Conservation (phyloP, 176 grass and related monocot genomes). For the Saccharum officinarum region DNA sequence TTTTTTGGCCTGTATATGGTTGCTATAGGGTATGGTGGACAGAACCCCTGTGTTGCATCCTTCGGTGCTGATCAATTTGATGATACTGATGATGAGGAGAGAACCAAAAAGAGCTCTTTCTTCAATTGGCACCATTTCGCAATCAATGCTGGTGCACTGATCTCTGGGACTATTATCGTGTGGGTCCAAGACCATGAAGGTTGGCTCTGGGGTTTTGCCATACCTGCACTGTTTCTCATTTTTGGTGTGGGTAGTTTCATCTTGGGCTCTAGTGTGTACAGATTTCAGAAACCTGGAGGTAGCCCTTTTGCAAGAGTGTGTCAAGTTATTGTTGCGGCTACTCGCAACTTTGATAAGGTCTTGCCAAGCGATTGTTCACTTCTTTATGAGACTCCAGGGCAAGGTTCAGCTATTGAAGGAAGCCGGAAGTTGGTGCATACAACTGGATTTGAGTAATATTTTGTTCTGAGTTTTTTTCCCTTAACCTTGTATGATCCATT, state of each 20-base stretch:
- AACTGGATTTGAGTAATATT: constrained; percentile 46
- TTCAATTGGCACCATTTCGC: constrained; percentile 80
- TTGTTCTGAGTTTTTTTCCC: background rate
- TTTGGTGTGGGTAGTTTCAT: constrained; percentile 61
- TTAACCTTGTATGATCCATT: background rate
- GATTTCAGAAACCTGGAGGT: constrained; percentile 83
- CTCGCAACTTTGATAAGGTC: constrained; percentile 52
- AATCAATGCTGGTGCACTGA: constrained; percentile 66
- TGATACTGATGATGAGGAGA: constrained; percentile 68
- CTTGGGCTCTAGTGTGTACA: constrained; percentile 64
- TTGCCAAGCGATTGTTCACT: constrained; percentile 60
- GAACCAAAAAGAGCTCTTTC: constrained; percentile 66
- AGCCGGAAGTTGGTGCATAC: constrained; percentile 52
- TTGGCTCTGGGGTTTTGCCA: constrained; percentile 69
- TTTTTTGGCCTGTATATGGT: constrained; percentile 79
- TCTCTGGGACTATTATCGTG: constrained; percentile 66
- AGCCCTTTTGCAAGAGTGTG: constrained; percentile 74
- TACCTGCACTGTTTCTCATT: constrained; percentile 61
- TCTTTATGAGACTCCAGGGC: constrained; percentile 69
- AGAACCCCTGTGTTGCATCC: constrained; percentile 70
- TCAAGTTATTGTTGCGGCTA: constrained; percentile 60
- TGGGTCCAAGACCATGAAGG: constrained; percentile 79
- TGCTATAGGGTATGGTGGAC: constrained; percentile 66
- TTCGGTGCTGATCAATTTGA: constrained; percentile 92
- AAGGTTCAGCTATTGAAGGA: constrained; percentile 58